phyloP scores from a whole-genome alignment of 805 yeast genomes.

The Pichia pseudocactophila region DNA sequence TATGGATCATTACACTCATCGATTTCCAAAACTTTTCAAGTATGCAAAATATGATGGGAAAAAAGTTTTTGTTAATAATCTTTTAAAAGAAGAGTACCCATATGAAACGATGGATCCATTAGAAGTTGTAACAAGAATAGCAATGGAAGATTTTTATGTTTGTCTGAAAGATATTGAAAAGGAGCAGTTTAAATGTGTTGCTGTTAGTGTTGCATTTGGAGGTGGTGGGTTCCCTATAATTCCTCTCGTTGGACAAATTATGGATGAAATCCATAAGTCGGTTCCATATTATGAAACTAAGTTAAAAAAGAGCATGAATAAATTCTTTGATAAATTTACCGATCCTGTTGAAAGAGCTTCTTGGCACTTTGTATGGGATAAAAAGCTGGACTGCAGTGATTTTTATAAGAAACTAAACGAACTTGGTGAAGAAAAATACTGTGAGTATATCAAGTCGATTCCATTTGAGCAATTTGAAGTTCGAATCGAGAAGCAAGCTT shows the following conservation, averaged over 20 bases:
- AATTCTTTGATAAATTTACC: constrained; percentile 37
- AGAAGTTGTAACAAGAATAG: constrained; percentile 35
- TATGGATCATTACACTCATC: constrained; percentile 31
- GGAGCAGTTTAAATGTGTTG: constrained; percentile 36
- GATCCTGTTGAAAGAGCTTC: constrained; percentile 41
- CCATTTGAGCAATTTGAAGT: constrained; percentile 34
- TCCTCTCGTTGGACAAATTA: constrained; percentile 24
- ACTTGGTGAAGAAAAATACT: constrained; percentile 27
- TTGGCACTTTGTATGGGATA: constrained; percentile 46
- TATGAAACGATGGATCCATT: constrained; percentile 38
- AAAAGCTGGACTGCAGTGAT: constrained; percentile 24
- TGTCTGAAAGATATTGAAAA: constrained; percentile 29
- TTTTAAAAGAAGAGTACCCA: constrained; percentile 36
- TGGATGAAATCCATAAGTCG: constrained; percentile 37
- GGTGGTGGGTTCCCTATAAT: constrained; percentile 42
- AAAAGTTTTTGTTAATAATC: constrained; percentile 30
- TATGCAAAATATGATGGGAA: constrained; percentile 22
- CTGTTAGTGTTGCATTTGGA: constrained; percentile 44
- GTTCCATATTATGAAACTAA: constrained; percentile 43
- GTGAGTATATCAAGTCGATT: constrained; percentile 27
- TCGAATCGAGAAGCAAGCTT: constrained; percentile 40
- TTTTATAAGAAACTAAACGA: constrained; percentile 27
- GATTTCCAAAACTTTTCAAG: constrained; percentile 36
- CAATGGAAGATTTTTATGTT: constrained; percentile 43
- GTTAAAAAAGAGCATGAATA: constrained; percentile 39